Evolutionary conservation across 768 basidiomycete species (phyloP), one percentile per base, ranked within the genome.

Genomic region (Macrolepiota fuliginosa): DNA sequence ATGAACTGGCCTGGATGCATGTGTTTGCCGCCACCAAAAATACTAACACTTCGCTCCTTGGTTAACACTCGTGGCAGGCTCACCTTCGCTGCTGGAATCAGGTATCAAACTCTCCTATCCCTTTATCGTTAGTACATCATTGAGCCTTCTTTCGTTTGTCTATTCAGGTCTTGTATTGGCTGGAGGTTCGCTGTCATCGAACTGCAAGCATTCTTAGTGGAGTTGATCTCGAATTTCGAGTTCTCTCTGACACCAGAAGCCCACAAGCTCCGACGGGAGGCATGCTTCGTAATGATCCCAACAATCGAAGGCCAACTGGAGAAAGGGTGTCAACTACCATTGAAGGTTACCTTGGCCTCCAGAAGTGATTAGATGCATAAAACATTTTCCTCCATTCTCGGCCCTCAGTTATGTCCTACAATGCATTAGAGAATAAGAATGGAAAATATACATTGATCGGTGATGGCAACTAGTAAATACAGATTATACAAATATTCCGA

Each of bases 121-220:
- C 24, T 47, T 11, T 12, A 49, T 12, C 11, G 13, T 11, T 22
- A 27, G 25, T 6, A 27, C n/a, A 13, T 10, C 12, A 53, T 27
- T 54, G 54, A 45, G 64, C 35, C 12, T 29, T 12, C 7, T 57
- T n/a, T 19, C 32, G 55, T 32, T 46, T 40, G 10, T 45, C 7
- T 17, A 9, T 49, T 12, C 47, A 76, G 74, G 11, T 66, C 73
- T 9, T 76, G 74, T 64, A 74, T 76, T 29, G 77, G 75, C 24
- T 77, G 76, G 76, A 73, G 72, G 53, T 75, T 77, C 53, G 76
- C 76, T 3, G 66, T 85, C 0, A 67, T 79, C 42, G 85, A 89
- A 68, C 67, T 87, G 15, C 86, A 88, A 63, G 76, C 80, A 0
- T 85, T 89, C 70, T 66, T 87, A n/a, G 77, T 82, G 24, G 84